Evolutionary conservation across 2,329 filamentous ascomycete species (phyloP), one percentile per base, ranked within the genome.

Genomic region (Penicillium sp.): DNA sequence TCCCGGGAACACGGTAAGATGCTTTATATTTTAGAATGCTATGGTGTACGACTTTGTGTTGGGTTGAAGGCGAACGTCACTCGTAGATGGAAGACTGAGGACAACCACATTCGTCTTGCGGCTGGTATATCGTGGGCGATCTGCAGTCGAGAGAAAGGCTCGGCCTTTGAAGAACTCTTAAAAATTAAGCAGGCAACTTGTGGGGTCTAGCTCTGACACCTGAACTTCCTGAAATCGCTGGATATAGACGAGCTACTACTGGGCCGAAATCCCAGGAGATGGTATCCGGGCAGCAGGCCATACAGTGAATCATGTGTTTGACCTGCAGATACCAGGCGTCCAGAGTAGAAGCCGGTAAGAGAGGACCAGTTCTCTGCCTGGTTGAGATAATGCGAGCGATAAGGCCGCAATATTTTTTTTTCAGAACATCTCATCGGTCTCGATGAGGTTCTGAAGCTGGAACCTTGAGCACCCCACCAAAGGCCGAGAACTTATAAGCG

Each of bases 1-100:
- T 41, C 30, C 57, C 50, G 13, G 21, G 44, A 13, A 44, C 21
- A 19, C 47, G 57, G 58, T 55, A 52, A 31, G n/a, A 31, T 48
- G 15, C 21, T 49, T 9, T 21, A 7, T n/a, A 26, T 38, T 26
- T 26, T 38, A 17, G 9, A 41, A 41, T 41, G 35, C 11, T 13
- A 38, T 11, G 13, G 15, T 13, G 35, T 41, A 15, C 5, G 35
- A 41, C 13, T 41, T 13, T 41, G 35, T 5, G 5, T 41, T 17
- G 35, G 35, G 35, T 41, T 41, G 13, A 13, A 35, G 11, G 2
- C 13, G 35, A 41, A 41, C 13, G 35, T 15, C 35, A 13, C 13
- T 41, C 15, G 35, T 11, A 5, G 35, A 41, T 41, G 35, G 35
- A 11, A 1, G 21, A 2, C 21, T 21, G 35, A 41, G 13, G 11